Base-by-base conservation (phyloP, 129 eudicot genomes). In the Scalesia atractyloides region DNA sequence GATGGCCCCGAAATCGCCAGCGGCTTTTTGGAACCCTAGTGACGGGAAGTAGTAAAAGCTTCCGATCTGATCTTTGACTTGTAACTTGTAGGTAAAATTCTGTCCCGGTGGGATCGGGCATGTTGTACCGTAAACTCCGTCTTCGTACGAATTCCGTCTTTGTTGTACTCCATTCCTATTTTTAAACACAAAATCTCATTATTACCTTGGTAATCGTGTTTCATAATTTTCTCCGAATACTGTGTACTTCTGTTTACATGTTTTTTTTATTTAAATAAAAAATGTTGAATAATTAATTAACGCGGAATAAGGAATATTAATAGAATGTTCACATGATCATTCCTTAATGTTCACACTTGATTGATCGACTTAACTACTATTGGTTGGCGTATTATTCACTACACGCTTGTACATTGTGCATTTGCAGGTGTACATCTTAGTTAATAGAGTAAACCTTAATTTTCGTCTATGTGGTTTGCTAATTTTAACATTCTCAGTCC, bases 91-190 rank as follows among this genome's bases (percentile, higher is more conserved):
- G 0, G 99, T 94, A 73, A 76, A 94, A 85, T 90, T 94, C 62
- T 90, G 85, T 20, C 99, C 99, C 1, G 92, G 82, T 52, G 96
- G 97, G 37, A 94, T 94, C 44, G 97, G 96, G 44, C 99, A 94
- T 3, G 85, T 94, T 1, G 99, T 90, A 53, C 97, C 99, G 61
- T 74, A 83, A 0, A 90, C 96, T 63, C 99, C 99, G 72, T 94
- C 99, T 82, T 80, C 70, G 48, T 72, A 94, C 48, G 99, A 94
- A 47, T 94, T 94, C 66, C 72, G 86, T 75, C 97, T 83, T 13
- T 90, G 96, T 61, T 94, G 99, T 50, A 94, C 39, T 16, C 99
- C 99, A 36, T 81, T 84, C 98, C 98, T 93, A 73, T 18, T 34
- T 48, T 62, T 13, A 30, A 53, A 41, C 48, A 66, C 46, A 41